Evolutionary conservation across 1,284 basidiomycete species (phyloP), one percentile per base, ranked within the genome.

Genomic region (Cryptococcus jaspeensis): DNA sequence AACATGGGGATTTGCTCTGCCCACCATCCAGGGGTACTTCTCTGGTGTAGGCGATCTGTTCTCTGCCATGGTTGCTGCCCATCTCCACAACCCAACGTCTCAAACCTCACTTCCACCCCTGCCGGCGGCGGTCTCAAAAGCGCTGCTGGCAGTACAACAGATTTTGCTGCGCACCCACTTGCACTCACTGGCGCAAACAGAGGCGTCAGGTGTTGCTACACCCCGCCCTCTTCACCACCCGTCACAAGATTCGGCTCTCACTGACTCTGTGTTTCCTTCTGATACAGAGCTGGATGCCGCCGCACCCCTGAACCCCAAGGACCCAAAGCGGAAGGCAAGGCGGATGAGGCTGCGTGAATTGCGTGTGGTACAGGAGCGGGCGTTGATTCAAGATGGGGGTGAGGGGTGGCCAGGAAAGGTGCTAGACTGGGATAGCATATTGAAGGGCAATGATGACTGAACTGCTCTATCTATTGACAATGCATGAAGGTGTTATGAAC

Each of bases 31-130:
- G 20, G 92, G 92, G 9, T 96, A 97, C 79, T 99, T 95, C 74
- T 90, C 90, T 11, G 96, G 95, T 25, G 94, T 97, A 2, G 96
- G 95, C 13, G 95, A 99, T 73, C 84, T 98, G 52, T 99, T 99
- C 79, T 93, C 94, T 2, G 91, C 96, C 0, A 84, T 99, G 53
- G 85, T 94, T 16, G 80, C 96, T 0, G 95, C 87, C 0, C 87
- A 94, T 66, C 97, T 87, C 74, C 71, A 78, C n/a, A 66, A 74
- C 15, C 49, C 69, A 12, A 50, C 58, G 16, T 50, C 49, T 25
- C 35, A 39, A 4, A 56, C 61, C 35, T 9, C 52, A 3, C 61
- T 65, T 2, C 56, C 79, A 5, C 73, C 81, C 7, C 75, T 90
- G 37, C 80, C 84, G 2, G 66, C 74, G 61, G 86, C 91, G 9